These are phyloP conservation scores for Arctium lappa DNA, from an alignment of 129 eudicot species.

Conservation along the genomic window DNA sequence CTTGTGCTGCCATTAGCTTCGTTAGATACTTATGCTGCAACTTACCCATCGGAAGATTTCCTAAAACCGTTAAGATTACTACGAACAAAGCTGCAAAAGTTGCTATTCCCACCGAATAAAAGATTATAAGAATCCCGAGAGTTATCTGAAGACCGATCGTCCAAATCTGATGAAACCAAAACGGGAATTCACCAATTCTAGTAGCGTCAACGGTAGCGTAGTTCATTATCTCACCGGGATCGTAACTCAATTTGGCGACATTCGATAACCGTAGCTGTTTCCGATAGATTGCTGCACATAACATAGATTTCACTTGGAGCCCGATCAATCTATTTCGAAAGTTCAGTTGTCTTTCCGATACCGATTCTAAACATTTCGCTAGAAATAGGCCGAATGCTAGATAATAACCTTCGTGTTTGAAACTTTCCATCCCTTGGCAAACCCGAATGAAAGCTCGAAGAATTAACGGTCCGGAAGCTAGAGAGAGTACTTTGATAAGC, in stretches of 20 bases:
- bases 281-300: slow-evolving; percentile 51
- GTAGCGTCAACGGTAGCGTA: slow-evolving; percentile 58
- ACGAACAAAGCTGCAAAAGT: slow-evolving; percentile 44
- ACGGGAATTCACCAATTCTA: slow-evolving; percentile 58
- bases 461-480: slow-evolving; percentile 56
- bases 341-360: slow-evolving; percentile 56
- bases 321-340: slow-evolving; percentile 56
- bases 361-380: slow-evolving; percentile 56
- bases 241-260: slow-evolving; percentile 41
- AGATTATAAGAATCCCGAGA: slow-evolving; percentile 41
- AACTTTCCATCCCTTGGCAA: slow-evolving; percentile 44
- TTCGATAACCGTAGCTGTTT: slow-evolving; percentile 55
- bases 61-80: slow-evolving; percentile 32
- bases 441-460: slow-evolving; percentile 54
- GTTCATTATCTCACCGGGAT: slow-evolving; percentile 60
- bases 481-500: slow-evolving; percentile 43
- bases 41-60: slow-evolving; percentile 53
- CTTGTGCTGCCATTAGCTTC: slow-evolving; percentile 57
- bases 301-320: slow-evolving; percentile 52
- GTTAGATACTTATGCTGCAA: slow-evolving; percentile 44
- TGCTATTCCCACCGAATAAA: slow-evolving; percentile 47
- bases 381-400: slow-evolving; percentile 38
- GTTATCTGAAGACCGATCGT: slow-evolving; percentile 44
- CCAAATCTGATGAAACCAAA: slow-evolving; percentile 63
- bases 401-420: slow-evolving; percentile 52